Evolutionary conservation across 306 rosid species (phyloP), one percentile per base, ranked within the genome.

Genomic region (Vicia villosa): DNA sequence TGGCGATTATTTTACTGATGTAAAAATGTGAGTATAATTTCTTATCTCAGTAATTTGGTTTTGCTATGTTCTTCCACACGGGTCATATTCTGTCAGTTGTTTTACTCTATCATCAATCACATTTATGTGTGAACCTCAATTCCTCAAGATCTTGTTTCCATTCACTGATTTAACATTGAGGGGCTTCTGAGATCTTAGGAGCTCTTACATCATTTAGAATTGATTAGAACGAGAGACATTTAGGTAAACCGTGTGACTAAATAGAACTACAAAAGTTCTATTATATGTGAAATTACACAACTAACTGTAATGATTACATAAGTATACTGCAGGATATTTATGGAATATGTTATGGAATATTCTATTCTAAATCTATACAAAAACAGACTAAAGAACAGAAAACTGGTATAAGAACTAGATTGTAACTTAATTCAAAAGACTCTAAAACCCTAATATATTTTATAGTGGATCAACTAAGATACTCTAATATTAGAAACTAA

Each of bases 1-100:
- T 77, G 82, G 97, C 26, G 99, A 94, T 81, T 94, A 94, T 82
- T 94, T 94, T 70, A 72, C 82, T n/a, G 97, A 94, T 73, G 92
- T 94, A 43, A 94, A 94, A 79, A 80, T 91, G 99, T 94, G 83
- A 94, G 96, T 76, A 45, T 46, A 52, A 34, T 61, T 74, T 30
- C 72, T 54, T 61, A 41, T 51, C 69, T 72, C 45, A 0, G 34
- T 43, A 55, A 73, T 69, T 59, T 81, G 10, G 41, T 17, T 40
- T 26, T 60, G 66, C 47, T 74, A 37, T 15, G 66, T 63, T 38
- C 22, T 13, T 41, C 40, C 13, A 2, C 52, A n/a, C 17, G 8
- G 67, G 15, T 54, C 65, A 28, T 69, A 58, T 62, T 47, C 70
- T 69, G 10, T 52, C 16, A 20, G 70, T 17, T 67, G 49, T 78